Evolutionary conservation across 2,329 filamentous ascomycete species (phyloP), one percentile per base, ranked within the genome.

Genomic region (Tolypocladium guangdongense): DNA sequence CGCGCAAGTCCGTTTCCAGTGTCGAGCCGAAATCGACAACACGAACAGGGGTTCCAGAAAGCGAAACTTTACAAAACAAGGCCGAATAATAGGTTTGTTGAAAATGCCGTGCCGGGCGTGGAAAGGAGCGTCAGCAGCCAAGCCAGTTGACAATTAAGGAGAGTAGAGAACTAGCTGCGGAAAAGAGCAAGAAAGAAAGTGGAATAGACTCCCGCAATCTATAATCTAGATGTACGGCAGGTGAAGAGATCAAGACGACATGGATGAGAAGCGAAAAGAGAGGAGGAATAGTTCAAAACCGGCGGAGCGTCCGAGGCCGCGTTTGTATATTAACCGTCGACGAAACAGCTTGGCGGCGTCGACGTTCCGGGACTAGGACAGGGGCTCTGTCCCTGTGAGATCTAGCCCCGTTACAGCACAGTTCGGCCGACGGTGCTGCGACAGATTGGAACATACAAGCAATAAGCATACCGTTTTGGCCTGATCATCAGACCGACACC

Each of bases 111-210:
- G 32, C 32, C 27, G 20, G 43, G 50, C 27, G 45, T 36, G 16
- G 16, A 75, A 79, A 80, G 69, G 74, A 78, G 69, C 67, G 76
- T 74, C 72, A 74, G 74, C 73, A 78, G 75, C 77, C 77, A 78
- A 78, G 71, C 75, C 75, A 77, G 76, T 78, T 78, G 75, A 66
- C 70, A 63, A 71, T 61, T 60, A 68, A 68, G 59, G 63, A 67
- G 58, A 61, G 64, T 65, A 58, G 55, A 20, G 55, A 59, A 56
- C 59, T 55, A 56, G 64, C 63, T 65, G 64, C 61, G 61, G 55
- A 65, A 70, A 67, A 63, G 65, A 22, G 49, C 24, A 47, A 49
- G 52, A 49, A 49, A 50, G 30, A 53, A 47, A 41, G 35, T 14
- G 10, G 32, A 45, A 36, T 7, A 39, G 16, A 39, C 24, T 37